Evolutionary conservation across 2,329 filamentous ascomycete genomes (phyloP), one percentile per base, ranked within the genome.

Genomic region (Colletotrichum sidae): DNA sequence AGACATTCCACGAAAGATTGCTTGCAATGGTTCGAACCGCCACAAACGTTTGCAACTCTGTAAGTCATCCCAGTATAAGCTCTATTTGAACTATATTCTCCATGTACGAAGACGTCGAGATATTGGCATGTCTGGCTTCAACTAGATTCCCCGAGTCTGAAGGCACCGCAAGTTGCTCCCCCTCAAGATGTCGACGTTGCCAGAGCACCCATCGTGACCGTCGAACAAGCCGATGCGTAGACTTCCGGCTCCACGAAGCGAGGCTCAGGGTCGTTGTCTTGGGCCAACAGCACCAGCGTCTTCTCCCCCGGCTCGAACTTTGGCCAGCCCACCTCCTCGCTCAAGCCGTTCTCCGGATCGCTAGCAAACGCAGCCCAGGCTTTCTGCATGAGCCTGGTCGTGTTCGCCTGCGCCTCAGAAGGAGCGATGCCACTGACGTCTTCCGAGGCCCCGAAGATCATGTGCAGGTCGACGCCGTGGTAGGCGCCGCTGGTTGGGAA

Each of bases 401-500:
- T 70, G 15, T 69, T 37, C 10, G 67, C 69, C 68, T 83, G 78
- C 0, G 70, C 66, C 0, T 61, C 55, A 0, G 70, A 70, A 7
- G 75, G 70, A 0, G 73, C 68, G 9, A 82, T 70, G 2, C 78
- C 80, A 52, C 76, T 80, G 45, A 81, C 76, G 25, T 77, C 74
- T 3, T 60, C 73, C 1, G 77, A 78, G 2, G 74, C 78, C 1
- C 81, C 80, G 62, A 83, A 83, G 13, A 83, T 72, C 78, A 84
- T 83, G 61, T 81, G 78, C 55, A 84, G 55, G 38, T 84, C 82
- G 1, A 77, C 76, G 0, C 81, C 84, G 54, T 86, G 83, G 67
- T 84, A 86, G 0, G 82, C 81, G 4, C 81, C 81, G 45, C 80
- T 83, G 6, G 73, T 76, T 0, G 76, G 75, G 58, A 80, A 83